Evolutionary conservation across 441 rosid species (phyloP), one percentile per base, ranked within the genome.

Genomic region (Brassica hybrid): DNA sequence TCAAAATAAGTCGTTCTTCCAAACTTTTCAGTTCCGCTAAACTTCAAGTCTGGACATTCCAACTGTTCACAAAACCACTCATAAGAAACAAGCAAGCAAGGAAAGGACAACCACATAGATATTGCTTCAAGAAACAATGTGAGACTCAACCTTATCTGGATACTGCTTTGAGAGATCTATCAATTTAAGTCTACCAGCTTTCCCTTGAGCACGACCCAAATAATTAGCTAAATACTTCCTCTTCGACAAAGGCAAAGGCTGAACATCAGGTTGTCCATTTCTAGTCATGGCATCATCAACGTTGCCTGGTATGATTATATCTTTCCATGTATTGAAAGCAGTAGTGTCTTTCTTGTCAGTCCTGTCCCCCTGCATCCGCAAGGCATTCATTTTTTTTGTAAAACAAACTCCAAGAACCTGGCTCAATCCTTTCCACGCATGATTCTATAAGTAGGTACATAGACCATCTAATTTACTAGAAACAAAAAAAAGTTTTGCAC

Each of bases 41-140:
- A 85, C 88, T 96, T 88, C 89, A 96, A 80, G 75, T 93, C 97
- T 79, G 98, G 99, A 86, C 84, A 90, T 87, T 96, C 99, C 87
- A 96, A 66, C 99, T 96, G 97, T 80, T 87, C 79, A 71, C 16
- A 45, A 18, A 56, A 65, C n/a, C 67, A 64, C 0, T 21, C 12
- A 69, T 66, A 36, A 32, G 73, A 54, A 71, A 7, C 30, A 38
- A 71, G 9, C 52, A 41, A n/a, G 14, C 41, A 79, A 21, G 43
- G 57, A 27, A 52, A n/a, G n/a, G n/a, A n/a, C n/a, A n/a, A n/a
- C n/a, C n/a, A n/a, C n/a, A n/a, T n/a, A n/a, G n/a, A n/a, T n/a
- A n/a, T n/a, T n/a, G n/a, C n/a, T n/a, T n/a, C n/a, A n/a, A 52
- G 38, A 58, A 30, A 74, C 32, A 60, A 70, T 70, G 57, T 58